Conservation (phyloP, 169 alveolate genomes). For the Cryptosporidium andersoni region DNA sequence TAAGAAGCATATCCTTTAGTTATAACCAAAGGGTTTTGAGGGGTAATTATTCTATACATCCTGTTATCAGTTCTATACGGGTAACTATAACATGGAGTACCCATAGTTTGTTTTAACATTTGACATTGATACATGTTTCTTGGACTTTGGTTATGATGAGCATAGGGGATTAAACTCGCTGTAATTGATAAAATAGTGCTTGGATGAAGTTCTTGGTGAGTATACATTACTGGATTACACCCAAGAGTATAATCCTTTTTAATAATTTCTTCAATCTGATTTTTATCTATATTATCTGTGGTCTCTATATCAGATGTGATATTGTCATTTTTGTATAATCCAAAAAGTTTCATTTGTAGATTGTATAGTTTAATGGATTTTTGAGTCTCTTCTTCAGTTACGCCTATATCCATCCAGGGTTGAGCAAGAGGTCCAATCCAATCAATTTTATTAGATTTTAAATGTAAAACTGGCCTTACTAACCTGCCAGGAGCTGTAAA, state of each 20-base stretch:
- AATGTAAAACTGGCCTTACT: slow-evolving; percentile 94
- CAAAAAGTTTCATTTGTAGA: slow-evolving; percentile 38
- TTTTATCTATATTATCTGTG: slow-evolving; percentile 10
- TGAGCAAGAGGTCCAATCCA: slow-evolving; percentile 97
- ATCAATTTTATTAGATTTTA: slow-evolving; percentile 89
- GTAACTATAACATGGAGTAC: slow-evolving; percentile 95
- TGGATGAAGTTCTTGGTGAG: slow-evolving; percentile 96
- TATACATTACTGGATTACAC: slow-evolving; percentile 85
- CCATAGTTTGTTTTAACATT: slow-evolving; percentile 99
- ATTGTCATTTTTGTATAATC: slow-evolving; percentile 1
- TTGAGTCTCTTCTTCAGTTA: slow-evolving; percentile 56
- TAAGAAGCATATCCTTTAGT: slow-evolving; percentile 91
- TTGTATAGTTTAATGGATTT: slow-evolving; percentile 35
- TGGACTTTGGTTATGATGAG: slow-evolving; percentile 99
- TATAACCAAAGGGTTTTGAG: slow-evolving; percentile 97
- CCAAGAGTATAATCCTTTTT: slow-evolving; percentile 69
- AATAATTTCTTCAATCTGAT: slow-evolving; percentile 34
- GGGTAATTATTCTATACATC: slow-evolving; percentile 88
- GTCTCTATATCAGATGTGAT: not conserved
- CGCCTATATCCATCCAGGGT: slow-evolving; percentile 88
- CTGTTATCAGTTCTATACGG: slow-evolving; percentile 95
- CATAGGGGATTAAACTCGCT: slow-evolving; percentile 97
- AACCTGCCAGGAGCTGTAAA: slow-evolving; percentile 96
- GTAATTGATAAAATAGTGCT: slow-evolving; percentile 93
- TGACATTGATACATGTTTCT: slow-evolving; percentile 98